Conservation (phyloP, 129 eudicot species). For the Pseudognaphalium luteoalbum region DNA sequence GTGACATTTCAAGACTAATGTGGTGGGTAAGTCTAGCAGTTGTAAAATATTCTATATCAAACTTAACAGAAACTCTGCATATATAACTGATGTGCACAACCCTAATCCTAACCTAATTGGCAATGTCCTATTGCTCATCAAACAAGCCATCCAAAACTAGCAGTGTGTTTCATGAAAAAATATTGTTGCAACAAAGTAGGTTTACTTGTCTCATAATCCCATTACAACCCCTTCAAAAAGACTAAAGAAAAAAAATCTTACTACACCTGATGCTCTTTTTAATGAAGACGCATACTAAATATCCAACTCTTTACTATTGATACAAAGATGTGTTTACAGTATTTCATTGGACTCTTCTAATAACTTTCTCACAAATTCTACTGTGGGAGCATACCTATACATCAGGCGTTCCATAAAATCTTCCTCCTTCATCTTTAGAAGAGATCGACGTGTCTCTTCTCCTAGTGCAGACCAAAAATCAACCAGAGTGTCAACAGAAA, state of each 20-base stretch:
- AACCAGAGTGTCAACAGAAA: slow-evolving; percentile 16
- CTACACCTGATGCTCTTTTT: neutral
- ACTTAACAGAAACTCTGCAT: neutral
- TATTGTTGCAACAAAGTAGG: neutral
- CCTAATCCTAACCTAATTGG: neutral
- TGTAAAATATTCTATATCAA: neutral
- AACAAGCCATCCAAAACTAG: slow-evolving; percentile 2
- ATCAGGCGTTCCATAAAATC: slow-evolving; percentile 11
- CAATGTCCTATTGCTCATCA: neutral
- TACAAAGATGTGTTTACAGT: neutral
- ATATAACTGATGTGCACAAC: neutral
- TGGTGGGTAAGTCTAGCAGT: neutral
- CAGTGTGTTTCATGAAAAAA: neutral
- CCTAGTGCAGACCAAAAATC: slow-evolving; percentile 14
- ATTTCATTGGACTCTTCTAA: neutral
- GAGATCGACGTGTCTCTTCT: slow-evolving; percentile 1
- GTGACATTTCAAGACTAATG: no score
- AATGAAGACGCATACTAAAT: neutral
- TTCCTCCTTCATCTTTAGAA: slow-evolving; percentile 16
- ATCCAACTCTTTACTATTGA: neutral
- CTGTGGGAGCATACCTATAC: slow-evolving; percentile 16
- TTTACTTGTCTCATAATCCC: neutral
- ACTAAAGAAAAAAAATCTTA: neutral
- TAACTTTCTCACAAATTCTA: slow-evolving; percentile 10
- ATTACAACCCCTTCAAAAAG: neutral